Conservation (phyloP, 495 filamentous ascomycete species). For the Podospora comata region DNA sequence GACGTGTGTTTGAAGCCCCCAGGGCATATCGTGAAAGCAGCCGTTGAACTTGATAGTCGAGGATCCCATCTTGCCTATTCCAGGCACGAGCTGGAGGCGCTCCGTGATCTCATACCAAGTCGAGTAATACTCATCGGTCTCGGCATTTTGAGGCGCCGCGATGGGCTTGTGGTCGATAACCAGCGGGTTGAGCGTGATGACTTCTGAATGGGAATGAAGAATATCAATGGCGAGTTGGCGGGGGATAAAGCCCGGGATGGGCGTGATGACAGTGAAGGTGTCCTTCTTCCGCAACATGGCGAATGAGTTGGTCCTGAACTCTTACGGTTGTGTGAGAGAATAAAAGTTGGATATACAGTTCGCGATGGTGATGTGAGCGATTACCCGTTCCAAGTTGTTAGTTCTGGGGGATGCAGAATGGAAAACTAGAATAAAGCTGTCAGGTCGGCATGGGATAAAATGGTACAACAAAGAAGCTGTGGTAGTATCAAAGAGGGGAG, state of each 20-base stretch:
- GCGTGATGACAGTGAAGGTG: conserved; percentile 46
- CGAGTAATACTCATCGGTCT: conserved; percentile 65
- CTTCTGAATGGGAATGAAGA: conserved; percentile 58
- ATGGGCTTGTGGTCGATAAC: conserved; percentile 63
- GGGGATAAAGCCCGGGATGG: conserved; percentile 48
- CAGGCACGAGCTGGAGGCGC: conserved; percentile 63
- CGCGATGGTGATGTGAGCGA: not conserved
- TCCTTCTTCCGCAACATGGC: conserved; percentile 51
- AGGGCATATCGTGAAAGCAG: conserved; percentile 68
- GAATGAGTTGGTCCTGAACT: conserved; percentile 8
- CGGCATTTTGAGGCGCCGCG: conserved; percentile 60
- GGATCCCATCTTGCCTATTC: conserved; percentile 55
- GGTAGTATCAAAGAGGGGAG: not conserved
- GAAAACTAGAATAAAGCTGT: not conserved
- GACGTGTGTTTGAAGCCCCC: conserved; percentile 70
- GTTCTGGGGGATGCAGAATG: not conserved
- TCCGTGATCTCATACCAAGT: conserved; percentile 68
- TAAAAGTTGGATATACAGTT: not conserved
- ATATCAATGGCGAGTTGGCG: conserved; percentile 48
- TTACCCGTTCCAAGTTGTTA: not conserved
- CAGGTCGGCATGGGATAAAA: not conserved
- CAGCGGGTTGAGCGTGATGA: conserved; percentile 74
- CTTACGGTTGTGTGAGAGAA: not conserved
- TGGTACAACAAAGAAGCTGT: not conserved
- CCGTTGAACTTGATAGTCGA: conserved; percentile 69